These are phyloP conservation scores for Ceratocystis harringtonii DNA, from an alignment of 2,329 filamentous ascomycete genomes.

Conservation along the genomic window DNA sequence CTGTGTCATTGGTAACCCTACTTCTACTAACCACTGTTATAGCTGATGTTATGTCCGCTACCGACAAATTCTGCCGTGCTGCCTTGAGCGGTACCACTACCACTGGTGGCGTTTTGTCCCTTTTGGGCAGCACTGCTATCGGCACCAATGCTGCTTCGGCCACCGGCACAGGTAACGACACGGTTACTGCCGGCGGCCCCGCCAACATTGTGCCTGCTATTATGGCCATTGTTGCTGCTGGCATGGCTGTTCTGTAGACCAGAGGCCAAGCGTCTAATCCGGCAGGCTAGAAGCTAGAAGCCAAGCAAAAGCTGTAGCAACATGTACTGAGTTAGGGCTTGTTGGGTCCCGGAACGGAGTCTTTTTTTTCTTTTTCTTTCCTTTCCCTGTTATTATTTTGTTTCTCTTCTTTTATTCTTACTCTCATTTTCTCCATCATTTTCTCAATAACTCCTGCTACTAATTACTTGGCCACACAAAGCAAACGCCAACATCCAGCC, in stretches of 20 bases:
- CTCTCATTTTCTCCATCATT: background rate
- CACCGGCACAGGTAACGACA: slow-evolving; percentile 13
- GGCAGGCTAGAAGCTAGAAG: background rate
- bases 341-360: background rate
- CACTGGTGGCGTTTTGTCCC: background rate
- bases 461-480: slow-evolving; percentile 1
- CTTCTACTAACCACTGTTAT: slow-evolving; percentile 17
- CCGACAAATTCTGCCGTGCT: slow-evolving; percentile 17
- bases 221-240: slow-evolving; percentile 2
- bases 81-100: slow-evolving; percentile 7
- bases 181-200: slow-evolving; percentile 15
- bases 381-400: background rate
- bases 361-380: background rate
- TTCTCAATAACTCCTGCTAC: background rate
- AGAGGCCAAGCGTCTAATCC: background rate
- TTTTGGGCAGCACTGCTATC: slow-evolving; percentile 16
- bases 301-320: background rate
- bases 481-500: background rate
- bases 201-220: background rate
- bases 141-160: slow-evolving; percentile 3
- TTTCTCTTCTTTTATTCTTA: background rate
- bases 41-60: slow-evolving; percentile 29
- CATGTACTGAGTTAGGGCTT: background rate
- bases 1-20: too few relatives aligned
- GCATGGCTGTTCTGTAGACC: slow-evolving; percentile 3